These are phyloP conservation scores for Epithemia pelagica DNA, from an alignment of 108 stramenopile genomes.

Conservation along the genomic window DNA sequence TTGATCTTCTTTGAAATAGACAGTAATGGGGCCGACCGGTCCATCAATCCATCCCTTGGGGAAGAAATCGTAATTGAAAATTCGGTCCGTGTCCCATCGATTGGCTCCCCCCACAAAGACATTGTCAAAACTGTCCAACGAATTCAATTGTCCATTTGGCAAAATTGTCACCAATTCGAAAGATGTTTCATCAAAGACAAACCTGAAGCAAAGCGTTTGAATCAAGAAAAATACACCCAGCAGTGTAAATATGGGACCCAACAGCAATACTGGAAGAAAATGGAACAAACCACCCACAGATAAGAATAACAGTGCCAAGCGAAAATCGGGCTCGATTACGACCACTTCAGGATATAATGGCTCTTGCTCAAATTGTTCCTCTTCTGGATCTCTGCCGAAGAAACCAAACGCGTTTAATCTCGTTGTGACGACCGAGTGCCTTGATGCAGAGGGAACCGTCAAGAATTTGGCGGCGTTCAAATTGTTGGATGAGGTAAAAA, in stretches of 20 bases:
- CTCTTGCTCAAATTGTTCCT: background rate
- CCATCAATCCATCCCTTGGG: slow-evolving; percentile 45
- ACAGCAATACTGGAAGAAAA: slow-evolving; percentile 24
- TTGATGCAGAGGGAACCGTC: too few relatives aligned
- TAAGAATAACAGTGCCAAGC: slow-evolving; percentile 43
- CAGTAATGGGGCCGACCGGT: slow-evolving; percentile 59
- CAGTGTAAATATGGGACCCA: slow-evolving; percentile 41
- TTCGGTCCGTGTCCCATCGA: slow-evolving; percentile 53
- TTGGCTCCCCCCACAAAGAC: slow-evolving; percentile 72
- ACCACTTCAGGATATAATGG: background rate
- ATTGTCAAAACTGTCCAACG: slow-evolving; percentile 36
- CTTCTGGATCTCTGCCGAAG: background rate
- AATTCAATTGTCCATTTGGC: background rate
- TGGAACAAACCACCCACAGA: slow-evolving; percentile 29
- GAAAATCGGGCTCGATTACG: slow-evolving; percentile 52
- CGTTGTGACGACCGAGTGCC: too few relatives aligned
- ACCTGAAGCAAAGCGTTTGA: slow-evolving; percentile 55
- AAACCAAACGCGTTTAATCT: background rate
- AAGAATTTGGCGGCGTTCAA: too few relatives aligned
- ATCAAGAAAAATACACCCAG: slow-evolving; percentile 58
- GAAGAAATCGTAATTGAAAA: slow-evolving; percentile 80
- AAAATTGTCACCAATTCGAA: slow-evolving; percentile 37
- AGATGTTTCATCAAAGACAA: slow-evolving; percentile 47
- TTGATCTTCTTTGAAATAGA: slow-evolving; percentile 81
- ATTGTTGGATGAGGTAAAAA: too few relatives aligned